Conservation (phyloP, 768 basidiomycete genomes). For the Trametes maxima region DNA sequence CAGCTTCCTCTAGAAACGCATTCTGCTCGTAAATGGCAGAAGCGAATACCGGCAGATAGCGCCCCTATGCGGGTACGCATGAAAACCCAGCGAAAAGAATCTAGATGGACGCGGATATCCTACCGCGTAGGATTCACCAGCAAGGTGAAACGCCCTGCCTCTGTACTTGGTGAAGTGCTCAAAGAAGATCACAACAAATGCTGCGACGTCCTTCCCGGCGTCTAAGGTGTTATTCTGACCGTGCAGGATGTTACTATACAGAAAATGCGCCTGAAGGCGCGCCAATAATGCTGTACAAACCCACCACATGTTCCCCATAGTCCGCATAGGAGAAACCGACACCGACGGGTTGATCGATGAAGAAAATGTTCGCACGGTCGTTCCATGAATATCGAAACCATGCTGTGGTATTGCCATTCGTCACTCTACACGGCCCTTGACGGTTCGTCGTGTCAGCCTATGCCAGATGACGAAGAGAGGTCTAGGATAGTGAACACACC, state of each 20-base stretch:
- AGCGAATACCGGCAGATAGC: slow-evolving; percentile 55
- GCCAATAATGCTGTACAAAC: slow-evolving; percentile 24
- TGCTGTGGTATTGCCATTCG: slow-evolving; percentile 49
- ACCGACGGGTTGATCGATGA: slow-evolving; percentile 44
- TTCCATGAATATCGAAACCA: slow-evolving; percentile 70
- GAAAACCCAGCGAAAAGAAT: too few relatives aligned
- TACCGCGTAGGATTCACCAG: slow-evolving; percentile 56
- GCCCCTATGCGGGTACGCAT: slow-evolving; percentile 38
- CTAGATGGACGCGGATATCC: slow-evolving; percentile 14
- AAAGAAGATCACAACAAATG: slow-evolving; percentile 73
- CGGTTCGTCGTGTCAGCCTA: too few relatives aligned
- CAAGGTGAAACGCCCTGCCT: slow-evolving; percentile 50
- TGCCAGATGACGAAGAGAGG: slow-evolving; percentile 45
- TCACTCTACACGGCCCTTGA: slow-evolving; percentile 68
- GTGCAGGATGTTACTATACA: neutral
- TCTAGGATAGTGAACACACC: slow-evolving; percentile 44
- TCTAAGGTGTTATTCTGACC: slow-evolving; percentile 62
- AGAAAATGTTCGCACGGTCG: slow-evolving; percentile 61
- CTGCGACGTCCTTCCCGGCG: slow-evolving; percentile 69
- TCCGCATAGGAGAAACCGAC: slow-evolving; percentile 50
- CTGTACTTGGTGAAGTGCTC: slow-evolving; percentile 74
- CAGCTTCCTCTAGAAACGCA: slow-evolving; percentile 41
- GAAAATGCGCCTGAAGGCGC: neutral
- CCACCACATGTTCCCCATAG: slow-evolving; percentile 58
- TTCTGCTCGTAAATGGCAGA: slow-evolving; percentile 54